Conservation (phyloP, 108 stramenopile species). For the Skeletonema tropicum region DNA sequence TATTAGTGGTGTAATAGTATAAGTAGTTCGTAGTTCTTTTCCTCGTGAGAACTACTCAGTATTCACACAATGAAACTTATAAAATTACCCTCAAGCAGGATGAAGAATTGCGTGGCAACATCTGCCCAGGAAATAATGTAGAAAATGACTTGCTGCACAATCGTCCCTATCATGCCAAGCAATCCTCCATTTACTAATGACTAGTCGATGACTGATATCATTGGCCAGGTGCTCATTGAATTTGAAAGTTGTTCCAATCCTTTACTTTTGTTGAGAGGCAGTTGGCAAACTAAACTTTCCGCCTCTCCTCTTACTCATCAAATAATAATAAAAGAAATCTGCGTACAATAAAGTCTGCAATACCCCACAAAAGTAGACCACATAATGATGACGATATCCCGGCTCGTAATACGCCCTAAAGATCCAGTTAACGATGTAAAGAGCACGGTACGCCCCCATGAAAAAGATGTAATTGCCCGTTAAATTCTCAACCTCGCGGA, state of each 20-base stretch:
- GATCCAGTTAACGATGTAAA: slow-evolving; percentile 99
- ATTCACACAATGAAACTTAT: not conserved
- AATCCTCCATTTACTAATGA: not conserved
- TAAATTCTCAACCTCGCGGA: slow-evolving; percentile 97
- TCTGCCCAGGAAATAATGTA: no score
- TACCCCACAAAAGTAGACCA: slow-evolving; percentile 93
- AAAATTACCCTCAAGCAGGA: not conserved
- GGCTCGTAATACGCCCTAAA: slow-evolving; percentile 90
- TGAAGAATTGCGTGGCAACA: not conserved
- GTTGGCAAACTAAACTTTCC: slow-evolving; percentile 87
- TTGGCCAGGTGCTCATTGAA: no score
- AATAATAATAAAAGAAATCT: slow-evolving; percentile 99
- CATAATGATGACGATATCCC: slow-evolving; percentile 91
- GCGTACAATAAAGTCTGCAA: slow-evolving; percentile 97
- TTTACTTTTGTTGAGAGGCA: slow-evolving; percentile 8
- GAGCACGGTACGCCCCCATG: slow-evolving; percentile 95
- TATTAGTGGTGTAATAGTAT: no score
- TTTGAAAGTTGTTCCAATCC: not conserved
- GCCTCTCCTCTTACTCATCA: slow-evolving; percentile 79
- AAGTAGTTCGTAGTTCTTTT: no score
- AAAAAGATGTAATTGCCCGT: slow-evolving; percentile 98
- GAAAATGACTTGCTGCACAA: no score
- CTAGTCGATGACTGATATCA: no score
- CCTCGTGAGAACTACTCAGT: no score
- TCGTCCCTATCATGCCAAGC: not conserved